Evolutionary conservation across 495 filamentous ascomycete genomes (phyloP).

Genomic region (Trichoderma erinaceum): DNA sequence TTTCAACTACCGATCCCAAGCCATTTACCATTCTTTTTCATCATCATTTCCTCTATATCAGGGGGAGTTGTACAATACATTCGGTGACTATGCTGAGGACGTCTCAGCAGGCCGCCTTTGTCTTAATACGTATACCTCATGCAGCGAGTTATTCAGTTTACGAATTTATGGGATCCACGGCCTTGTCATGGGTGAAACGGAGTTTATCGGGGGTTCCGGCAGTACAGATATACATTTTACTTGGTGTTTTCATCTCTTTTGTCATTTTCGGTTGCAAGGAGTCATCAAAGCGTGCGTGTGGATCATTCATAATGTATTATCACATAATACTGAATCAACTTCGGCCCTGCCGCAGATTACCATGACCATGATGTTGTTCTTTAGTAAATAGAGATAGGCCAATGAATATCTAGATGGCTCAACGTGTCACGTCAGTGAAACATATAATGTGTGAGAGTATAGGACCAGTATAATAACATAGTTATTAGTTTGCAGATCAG

Average conservation of each 20-base stretch:
- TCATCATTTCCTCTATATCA: neutral
- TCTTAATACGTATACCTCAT: neutral
- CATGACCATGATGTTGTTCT: neutral
- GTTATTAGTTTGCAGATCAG: neutral
- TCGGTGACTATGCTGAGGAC: neutral
- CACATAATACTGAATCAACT: neutral
- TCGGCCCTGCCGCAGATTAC: neutral
- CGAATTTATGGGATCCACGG: conserved; percentile 4
- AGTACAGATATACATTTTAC: neutral
- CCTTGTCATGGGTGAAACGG: neutral
- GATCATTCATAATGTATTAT: neutral
- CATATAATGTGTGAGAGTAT: no score
- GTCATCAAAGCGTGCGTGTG: neutral
- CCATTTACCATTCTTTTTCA: neutral
- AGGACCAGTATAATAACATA: neutral
- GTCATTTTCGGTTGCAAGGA: neutral
- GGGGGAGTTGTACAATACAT: neutral
- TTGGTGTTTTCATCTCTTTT: neutral
- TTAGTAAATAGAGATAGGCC: conserved; percentile 3
- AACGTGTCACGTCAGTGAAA: neutral
- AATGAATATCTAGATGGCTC: neutral
- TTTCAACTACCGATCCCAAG: neutral
- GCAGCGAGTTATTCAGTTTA: conserved; percentile 4
- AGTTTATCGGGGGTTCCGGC: neutral
- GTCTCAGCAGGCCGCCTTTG: neutral